Evolutionary conservation across 345 rosid genomes (phyloP).

Genomic region (Eucalyptus virginea): DNA sequence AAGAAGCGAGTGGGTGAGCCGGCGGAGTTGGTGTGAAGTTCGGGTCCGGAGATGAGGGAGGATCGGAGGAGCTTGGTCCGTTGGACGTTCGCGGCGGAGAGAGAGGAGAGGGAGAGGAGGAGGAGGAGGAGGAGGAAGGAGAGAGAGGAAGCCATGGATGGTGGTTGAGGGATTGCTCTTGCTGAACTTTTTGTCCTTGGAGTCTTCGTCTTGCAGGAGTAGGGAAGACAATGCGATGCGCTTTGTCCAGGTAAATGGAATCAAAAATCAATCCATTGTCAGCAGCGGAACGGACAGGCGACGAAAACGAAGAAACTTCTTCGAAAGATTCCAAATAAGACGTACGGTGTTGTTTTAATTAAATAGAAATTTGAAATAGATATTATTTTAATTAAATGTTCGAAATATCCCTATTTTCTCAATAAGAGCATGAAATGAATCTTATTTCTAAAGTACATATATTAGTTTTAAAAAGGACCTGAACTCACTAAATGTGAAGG

Average conservation of each 20-base stretch:
- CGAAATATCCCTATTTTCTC: too few species aligned
- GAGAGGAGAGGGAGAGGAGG: conserved; percentile 18
- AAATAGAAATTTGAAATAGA: too few species aligned
- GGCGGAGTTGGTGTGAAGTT: background rate
- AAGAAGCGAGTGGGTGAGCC: conserved; percentile 23
- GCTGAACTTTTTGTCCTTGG: background rate
- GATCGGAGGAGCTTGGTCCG: conserved; percentile 15
- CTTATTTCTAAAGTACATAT: too few species aligned
- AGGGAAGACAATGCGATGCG: background rate
- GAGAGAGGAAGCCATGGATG: conserved; percentile 21
- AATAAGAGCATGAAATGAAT: rapidly evolving
- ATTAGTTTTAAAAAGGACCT: too few species aligned
- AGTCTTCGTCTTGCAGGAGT: background rate
- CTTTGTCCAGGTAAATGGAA: background rate
- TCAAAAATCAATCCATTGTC: background rate
- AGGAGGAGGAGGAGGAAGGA: conserved; percentile 12
- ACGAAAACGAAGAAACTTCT: background rate
- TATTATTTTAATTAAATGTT: too few species aligned
- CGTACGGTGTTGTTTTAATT: too few species aligned
- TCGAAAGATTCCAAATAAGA: too few species aligned
- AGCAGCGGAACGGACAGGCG: background rate
- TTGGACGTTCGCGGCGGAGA: conserved; percentile 20
- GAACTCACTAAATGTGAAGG: too few species aligned
- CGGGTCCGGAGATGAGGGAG: conserved; percentile 17
- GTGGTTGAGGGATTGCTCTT: background rate